Percentiles rank a stretch among this genome's conserved stretches.
Conservation (phyloP, 2,329 filamentous ascomycete genomes). For the Aspergillus vadensis region DNA sequence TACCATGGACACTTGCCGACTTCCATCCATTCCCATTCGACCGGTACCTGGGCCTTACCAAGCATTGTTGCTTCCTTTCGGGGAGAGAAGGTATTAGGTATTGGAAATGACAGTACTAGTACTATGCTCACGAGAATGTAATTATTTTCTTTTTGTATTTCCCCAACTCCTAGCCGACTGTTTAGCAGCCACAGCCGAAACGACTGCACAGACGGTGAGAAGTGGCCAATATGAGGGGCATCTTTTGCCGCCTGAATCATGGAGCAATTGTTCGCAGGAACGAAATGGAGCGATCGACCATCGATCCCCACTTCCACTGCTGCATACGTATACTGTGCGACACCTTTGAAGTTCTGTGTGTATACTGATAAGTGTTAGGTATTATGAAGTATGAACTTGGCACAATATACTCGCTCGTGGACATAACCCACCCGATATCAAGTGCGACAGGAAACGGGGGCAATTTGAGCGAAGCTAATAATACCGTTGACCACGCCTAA, state of each 20-base stretch:
- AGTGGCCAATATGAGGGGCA: background rate
- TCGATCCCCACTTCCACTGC: background rate
- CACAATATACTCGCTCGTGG: background rate
- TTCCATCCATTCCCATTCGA: background rate
- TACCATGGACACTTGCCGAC: background rate
- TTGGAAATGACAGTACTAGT: too few species aligned
- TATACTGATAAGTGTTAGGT: too few species aligned
- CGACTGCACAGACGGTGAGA: too few species aligned
- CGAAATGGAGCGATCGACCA: background rate
- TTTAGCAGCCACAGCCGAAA: too few species aligned
- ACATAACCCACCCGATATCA: background rate
- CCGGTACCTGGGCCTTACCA: background rate
- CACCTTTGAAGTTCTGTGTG: too few species aligned
- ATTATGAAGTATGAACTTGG: background rate
- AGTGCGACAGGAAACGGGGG: background rate
- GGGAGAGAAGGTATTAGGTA: background rate
- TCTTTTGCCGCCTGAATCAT: background rate
- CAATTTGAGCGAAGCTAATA: background rate
- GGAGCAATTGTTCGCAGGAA: background rate
- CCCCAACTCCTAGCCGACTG: too few species aligned
- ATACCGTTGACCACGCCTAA: background rate
- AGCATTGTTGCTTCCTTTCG: background rate
- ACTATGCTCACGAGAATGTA: too few species aligned
- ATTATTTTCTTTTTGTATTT: too few species aligned
- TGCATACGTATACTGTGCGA: background rate